A percentile compares a stretch with the other conserved stretches of the same genome.
Conservation (phyloP, 1,284 basidiomycete species). For the Fomitopsis betulina region DNA sequence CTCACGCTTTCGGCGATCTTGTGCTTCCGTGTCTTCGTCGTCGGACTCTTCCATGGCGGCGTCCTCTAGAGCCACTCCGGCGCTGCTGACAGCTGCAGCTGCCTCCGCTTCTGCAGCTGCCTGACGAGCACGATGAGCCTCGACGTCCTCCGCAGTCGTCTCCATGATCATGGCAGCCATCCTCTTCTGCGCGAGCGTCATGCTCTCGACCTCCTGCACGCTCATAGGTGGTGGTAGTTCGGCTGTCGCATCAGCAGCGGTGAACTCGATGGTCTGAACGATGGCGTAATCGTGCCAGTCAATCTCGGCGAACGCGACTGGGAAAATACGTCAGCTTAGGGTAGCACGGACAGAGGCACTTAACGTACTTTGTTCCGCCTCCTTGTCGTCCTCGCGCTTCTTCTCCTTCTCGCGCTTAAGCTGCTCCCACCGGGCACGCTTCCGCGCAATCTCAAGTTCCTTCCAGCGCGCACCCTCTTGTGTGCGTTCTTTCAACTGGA, state of each 20-base stretch:
- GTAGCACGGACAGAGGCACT: neutral
- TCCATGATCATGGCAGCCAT: slow-evolving; percentile 99
- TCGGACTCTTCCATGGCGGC: slow-evolving; percentile 74
- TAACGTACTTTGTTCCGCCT: slow-evolving; percentile 76
- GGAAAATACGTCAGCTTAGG: slow-evolving; percentile 7
- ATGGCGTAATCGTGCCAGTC: slow-evolving; percentile 99
- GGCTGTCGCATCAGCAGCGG: slow-evolving; percentile 84
- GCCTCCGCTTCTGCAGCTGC: slow-evolving; percentile 78
- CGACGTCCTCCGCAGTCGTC: slow-evolving; percentile 79
- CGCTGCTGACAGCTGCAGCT: slow-evolving; percentile 61
- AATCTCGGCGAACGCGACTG: slow-evolving; percentile 92
- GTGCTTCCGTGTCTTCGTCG: slow-evolving; percentile 67
- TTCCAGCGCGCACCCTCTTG: slow-evolving; percentile 68
- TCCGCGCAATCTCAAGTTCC: slow-evolving; percentile 72
- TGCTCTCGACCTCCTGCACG: slow-evolving; percentile 91
- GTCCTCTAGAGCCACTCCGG: slow-evolving; percentile 53
- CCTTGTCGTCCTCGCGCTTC: slow-evolving; percentile 84
- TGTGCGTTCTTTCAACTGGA: slow-evolving; percentile 60
- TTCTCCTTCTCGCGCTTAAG: slow-evolving; percentile 82
- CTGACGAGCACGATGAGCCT: slow-evolving; percentile 73
- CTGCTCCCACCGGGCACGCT: slow-evolving; percentile 87
- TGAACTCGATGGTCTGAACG: slow-evolving; percentile 98
- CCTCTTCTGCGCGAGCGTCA: slow-evolving; percentile 95
- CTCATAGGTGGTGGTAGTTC: slow-evolving; percentile 95
- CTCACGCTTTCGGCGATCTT: slow-evolving; percentile 62